These are phyloP conservation scores for Agrostemma githago DNA, from an alignment of 148 eudicot genomes.

Conservation along the genomic window DNA sequence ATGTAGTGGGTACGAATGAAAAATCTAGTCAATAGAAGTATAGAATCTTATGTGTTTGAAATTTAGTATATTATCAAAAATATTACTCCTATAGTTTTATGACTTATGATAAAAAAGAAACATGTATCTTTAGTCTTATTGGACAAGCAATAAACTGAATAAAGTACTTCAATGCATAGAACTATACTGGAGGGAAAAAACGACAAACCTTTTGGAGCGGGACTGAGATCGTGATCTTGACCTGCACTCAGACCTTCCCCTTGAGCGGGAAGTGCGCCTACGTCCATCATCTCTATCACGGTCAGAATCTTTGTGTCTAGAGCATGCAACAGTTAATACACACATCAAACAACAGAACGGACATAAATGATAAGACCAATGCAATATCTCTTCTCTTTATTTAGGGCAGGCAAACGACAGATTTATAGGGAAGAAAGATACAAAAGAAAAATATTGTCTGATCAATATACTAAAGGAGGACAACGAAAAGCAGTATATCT, in stretches of 20 bases:
- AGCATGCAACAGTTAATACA: conserved; percentile 11
- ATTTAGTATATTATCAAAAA: background rate
- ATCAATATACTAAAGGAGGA: too few relatives aligned
- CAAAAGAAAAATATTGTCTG: too few relatives aligned
- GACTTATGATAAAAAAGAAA: too few relatives aligned
- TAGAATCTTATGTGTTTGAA: background rate
- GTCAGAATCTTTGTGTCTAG: conserved; percentile 70
- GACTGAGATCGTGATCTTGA: conserved; percentile 62
- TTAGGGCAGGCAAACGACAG: background rate
- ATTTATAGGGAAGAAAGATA: conserved; percentile 98
- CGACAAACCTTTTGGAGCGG: conserved; percentile 71
- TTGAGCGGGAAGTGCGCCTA: conserved; percentile 54
- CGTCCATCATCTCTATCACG: conserved; percentile 71
- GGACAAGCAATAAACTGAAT: conserved; percentile 1
- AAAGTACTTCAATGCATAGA: background rate
- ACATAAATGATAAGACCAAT: background rate
- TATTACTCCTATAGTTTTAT: background rate
- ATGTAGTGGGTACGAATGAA: background rate
- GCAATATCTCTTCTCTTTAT: background rate
- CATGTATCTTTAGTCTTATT: background rate
- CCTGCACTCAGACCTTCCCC: conserved; percentile 62
- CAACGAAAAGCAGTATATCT: too few relatives aligned
- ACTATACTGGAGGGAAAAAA: background rate
- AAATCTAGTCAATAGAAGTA: background rate
- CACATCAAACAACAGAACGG: background rate